Conservation (phyloP, 257 asterid genomes). For the Nyctanthes arbortristis region DNA sequence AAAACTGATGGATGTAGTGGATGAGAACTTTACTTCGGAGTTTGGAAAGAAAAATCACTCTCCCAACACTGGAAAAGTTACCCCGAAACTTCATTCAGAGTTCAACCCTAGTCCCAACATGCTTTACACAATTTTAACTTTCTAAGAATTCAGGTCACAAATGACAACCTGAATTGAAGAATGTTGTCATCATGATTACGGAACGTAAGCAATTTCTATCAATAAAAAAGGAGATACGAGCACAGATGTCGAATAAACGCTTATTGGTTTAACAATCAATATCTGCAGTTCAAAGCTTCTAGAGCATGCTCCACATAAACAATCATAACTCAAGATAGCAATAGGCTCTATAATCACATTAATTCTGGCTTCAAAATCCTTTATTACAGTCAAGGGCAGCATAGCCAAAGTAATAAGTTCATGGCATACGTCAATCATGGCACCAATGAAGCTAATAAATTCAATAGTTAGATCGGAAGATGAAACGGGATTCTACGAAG, state of each 20-base stretch:
- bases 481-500: neutral
- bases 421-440: neutral
- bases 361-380: neutral
- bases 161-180: neutral
- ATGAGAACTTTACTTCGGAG: neutral
- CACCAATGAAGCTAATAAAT: neutral
- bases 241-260: too few relatives aligned
- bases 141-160: neutral
- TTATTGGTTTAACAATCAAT: too few relatives aligned
- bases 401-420: neutral
- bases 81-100: too few relatives aligned
- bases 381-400: neutral
- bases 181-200: too few relatives aligned
- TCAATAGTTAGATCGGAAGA: neutral
- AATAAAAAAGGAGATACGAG: too few relatives aligned
- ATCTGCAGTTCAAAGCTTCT: neutral
- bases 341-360: constrained; percentile 7
- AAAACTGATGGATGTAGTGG: neutral
- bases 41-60: neutral
- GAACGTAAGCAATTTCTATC: neutral
- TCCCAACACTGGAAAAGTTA: neutral
- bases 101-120: too few relatives aligned
- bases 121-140: too few relatives aligned
- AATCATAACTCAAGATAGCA: constrained; percentile 13
- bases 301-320: neutral